phyloP scores from a whole-genome alignment of 2,329 filamentous ascomycete species.

The Mariannaea elegans region DNA sequence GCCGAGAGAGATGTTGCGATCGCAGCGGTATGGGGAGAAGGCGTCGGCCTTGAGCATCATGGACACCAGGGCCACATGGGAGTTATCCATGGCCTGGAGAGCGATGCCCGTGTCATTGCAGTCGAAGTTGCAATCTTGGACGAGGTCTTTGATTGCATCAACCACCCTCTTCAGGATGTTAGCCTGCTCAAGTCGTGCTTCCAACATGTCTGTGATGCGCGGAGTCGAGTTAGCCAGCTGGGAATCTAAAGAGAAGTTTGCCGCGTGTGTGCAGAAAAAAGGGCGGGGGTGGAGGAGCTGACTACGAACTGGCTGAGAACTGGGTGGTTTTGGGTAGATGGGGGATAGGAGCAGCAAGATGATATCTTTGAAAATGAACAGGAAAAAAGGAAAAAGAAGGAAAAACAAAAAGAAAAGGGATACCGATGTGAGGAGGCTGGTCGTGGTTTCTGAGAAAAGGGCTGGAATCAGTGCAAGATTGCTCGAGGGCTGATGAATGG shows the following conservation, averaged over 20 bases:
- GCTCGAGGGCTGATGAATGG: slow-evolving; percentile 16
- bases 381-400: background rate
- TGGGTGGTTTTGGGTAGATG: background rate
- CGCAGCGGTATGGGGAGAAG: slow-evolving; percentile 96
- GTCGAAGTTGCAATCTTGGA: slow-evolving; percentile 99
- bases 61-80: slow-evolving; percentile 96
- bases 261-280: slow-evolving; percentile 8
- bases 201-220: slow-evolving; percentile 74
- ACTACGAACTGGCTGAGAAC: slow-evolving; percentile 15
- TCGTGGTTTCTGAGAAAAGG: background rate
- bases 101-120: slow-evolving; percentile 99
- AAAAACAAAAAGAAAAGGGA: background rate
- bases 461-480: slow-evolving; percentile 22
- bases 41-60: slow-evolving; percentile 98
- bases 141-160: slow-evolving; percentile 98
- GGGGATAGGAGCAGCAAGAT: background rate
- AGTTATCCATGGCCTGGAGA: slow-evolving; percentile 99
- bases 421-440: background rate
- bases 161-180: slow-evolving; percentile 97
- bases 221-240: slow-evolving; percentile 25
- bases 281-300: background rate
- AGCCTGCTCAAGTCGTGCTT: slow-evolving; percentile 96
- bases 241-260: background rate
- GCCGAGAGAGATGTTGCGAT: slow-evolving; percentile 97
- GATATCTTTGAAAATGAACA: background rate